phyloP scores from a whole-genome alignment of 1,284 basidiomycete species.

The Meira nashicola region DNA sequence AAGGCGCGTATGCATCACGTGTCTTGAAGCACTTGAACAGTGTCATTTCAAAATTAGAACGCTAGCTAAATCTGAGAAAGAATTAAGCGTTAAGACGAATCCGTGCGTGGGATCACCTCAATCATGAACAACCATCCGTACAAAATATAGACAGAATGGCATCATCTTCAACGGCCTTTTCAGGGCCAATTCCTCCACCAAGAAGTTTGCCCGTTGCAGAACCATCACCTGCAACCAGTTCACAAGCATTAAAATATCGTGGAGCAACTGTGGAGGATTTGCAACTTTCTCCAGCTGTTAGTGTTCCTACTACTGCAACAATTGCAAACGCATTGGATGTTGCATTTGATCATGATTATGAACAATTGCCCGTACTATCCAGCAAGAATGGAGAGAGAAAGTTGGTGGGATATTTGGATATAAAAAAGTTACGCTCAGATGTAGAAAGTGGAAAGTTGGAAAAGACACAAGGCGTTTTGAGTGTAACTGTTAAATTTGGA shows the following conservation, averaged over 20 bases:
- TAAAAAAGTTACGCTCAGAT: constrained; percentile 31
- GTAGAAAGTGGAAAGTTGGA: constrained; percentile 25
- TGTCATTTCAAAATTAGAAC: too few relatives aligned
- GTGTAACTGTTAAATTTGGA: constrained; percentile 39
- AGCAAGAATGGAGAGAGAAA: constrained; percentile 29
- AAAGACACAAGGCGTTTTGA: constrained; percentile 22
- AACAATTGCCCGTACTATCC: constrained; percentile 38
- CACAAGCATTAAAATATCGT: constrained; percentile 33
- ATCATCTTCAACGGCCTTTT: constrained; percentile 19
- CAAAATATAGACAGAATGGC: constrained; percentile 3
- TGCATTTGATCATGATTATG: constrained; percentile 46
- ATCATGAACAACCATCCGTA: too few relatives aligned
- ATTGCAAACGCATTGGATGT: constrained; percentile 30
- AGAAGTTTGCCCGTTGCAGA: constrained; percentile 28
- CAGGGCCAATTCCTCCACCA: constrained; percentile 38
- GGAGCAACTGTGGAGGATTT: constrained; percentile 45
- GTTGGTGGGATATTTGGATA: constrained; percentile 43
- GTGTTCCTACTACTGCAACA: constrained; percentile 28
- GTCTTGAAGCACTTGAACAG: too few relatives aligned
- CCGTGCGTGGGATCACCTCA: too few relatives aligned
- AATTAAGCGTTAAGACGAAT: constrained; percentile 13
- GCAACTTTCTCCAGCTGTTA: constrained; percentile 44
- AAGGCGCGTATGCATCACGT: too few relatives aligned
- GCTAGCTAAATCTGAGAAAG: background rate
- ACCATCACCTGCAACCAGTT: constrained; percentile 27